These are phyloP conservation scores for Powellomyces hirtus DNA, from an alignment of 192 early-diverging fungal species.

Conservation along the genomic window DNA sequence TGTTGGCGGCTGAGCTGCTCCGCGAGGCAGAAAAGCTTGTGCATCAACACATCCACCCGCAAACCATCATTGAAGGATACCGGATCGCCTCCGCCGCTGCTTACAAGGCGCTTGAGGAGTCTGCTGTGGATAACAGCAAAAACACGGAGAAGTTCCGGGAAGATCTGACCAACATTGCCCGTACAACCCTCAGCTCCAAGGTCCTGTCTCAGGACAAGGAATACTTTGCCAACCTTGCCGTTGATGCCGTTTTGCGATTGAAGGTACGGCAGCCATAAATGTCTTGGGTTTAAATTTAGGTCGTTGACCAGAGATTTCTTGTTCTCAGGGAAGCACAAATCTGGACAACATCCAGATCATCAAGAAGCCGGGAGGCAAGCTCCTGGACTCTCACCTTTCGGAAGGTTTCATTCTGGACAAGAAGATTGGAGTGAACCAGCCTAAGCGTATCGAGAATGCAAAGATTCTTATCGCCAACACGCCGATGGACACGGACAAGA, in stretches of 20 bases:
- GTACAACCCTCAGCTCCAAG: slow-evolving; percentile 94
- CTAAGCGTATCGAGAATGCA: slow-evolving; percentile 93
- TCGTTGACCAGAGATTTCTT: background rate
- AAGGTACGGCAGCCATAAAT: too few species aligned
- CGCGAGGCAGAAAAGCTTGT: slow-evolving; percentile 91
- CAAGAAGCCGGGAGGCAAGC: slow-evolving; percentile 94
- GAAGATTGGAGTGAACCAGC: slow-evolving; percentile 98
- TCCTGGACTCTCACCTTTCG: slow-evolving; percentile 93
- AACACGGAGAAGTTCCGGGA: slow-evolving; percentile 73
- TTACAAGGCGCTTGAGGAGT: slow-evolving; percentile 74
- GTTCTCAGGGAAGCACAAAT: slow-evolving; percentile 80
- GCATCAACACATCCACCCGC: slow-evolving; percentile 93
- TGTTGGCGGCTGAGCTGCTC: slow-evolving; percentile 93
- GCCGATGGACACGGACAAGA: slow-evolving; percentile 99
- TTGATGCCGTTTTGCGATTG: slow-evolving; percentile 93
- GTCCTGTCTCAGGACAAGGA: slow-evolving; percentile 95
- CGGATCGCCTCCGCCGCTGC: slow-evolving; percentile 83
- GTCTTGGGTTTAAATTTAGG: too few species aligned
- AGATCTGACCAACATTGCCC: slow-evolving; percentile 96
- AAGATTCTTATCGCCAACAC: slow-evolving; percentile 98
- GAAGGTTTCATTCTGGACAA: slow-evolving; percentile 99
- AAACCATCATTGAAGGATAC: slow-evolving; percentile 95
- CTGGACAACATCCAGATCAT: slow-evolving; percentile 99
- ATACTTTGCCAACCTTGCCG: slow-evolving; percentile 92
- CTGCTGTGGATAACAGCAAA: slow-evolving; percentile 78